These are phyloP conservation scores for Scenedesmus sp. DNA, from an alignment of 163 green algal genomes.

Conservation along the genomic window DNA sequence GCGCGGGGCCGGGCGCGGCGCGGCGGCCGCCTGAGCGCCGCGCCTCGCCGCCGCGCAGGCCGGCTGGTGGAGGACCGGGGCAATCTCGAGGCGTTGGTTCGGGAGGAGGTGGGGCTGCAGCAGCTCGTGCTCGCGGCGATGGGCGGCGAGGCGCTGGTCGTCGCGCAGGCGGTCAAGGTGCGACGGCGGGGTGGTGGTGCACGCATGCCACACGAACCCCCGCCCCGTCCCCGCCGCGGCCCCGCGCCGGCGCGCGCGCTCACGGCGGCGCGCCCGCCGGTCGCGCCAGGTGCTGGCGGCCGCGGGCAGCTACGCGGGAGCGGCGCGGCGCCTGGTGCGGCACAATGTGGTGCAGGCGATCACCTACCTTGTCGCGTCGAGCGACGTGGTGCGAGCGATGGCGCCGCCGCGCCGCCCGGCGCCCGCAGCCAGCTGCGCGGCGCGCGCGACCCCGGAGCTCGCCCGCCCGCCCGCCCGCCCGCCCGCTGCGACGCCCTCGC, in stretches of 20 bases:
- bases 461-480: background rate
- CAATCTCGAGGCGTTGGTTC: slow-evolving; percentile 38
- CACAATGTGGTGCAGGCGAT: slow-evolving; percentile 38
- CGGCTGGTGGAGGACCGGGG: slow-evolving; percentile 27
- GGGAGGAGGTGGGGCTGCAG: slow-evolving; percentile 45
- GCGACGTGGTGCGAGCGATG: slow-evolving; percentile 6
- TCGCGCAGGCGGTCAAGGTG: slow-evolving; percentile 22
- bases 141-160: background rate
- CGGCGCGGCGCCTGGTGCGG: slow-evolving; percentile 24
- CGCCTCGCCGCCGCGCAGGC: background rate
- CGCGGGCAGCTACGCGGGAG: slow-evolving; percentile 2
- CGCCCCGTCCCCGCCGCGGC: no score
- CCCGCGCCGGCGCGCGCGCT: no score
- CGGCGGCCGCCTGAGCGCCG: no score
- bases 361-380: background rate
- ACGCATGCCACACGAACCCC: no score
- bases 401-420: background rate
- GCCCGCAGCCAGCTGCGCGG: no score
- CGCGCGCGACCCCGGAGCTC: no score
- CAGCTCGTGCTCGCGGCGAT: slow-evolving; percentile 32
- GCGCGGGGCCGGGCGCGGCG: no score
- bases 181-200: no score
- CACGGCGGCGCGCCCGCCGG: no score
- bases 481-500: background rate
- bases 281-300: slow-evolving; percentile 39